Evolutionary conservation across 306 rosid genomes (phyloP).

Genomic region (Abrus pulchellus): DNA sequence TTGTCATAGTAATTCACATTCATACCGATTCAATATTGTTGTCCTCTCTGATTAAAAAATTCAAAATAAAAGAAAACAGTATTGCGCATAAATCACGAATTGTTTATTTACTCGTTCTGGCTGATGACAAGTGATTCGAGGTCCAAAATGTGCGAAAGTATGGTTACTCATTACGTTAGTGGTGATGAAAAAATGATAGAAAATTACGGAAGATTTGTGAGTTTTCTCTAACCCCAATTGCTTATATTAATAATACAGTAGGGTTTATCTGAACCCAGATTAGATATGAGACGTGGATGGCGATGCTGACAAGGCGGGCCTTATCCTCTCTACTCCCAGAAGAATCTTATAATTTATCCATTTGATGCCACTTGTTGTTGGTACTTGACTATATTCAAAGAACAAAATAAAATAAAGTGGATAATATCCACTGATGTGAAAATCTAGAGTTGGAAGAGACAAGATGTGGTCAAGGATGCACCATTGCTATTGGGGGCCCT

Average conservation of each 20-base stretch:
- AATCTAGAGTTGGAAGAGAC: conserved; percentile 37
- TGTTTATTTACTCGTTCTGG: neutral
- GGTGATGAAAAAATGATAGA: conserved; percentile 31
- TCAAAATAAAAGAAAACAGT: neutral
- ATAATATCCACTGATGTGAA: conserved; percentile 40
- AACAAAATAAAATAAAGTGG: conserved; percentile 16
- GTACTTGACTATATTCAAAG: conserved; percentile 29
- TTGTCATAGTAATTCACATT: too few relatives aligned
- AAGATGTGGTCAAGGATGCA: conserved; percentile 49
- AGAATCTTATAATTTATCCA: conserved; percentile 54
- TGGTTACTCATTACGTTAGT: neutral
- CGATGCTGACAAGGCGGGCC: conserved; percentile 58
- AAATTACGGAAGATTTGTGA: conserved; percentile 10
- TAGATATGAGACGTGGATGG: conserved; percentile 59
- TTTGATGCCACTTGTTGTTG: conserved; percentile 57
- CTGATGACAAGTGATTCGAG: neutral
- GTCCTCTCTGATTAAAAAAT: too few relatives aligned
- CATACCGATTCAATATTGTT: too few relatives aligned
- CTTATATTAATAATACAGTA: conserved; percentile 42
- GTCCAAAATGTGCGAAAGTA: neutral
- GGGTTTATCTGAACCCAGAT: conserved; percentile 53
- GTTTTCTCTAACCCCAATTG: conserved; percentile 13
- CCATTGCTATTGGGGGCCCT: conserved; percentile 34
- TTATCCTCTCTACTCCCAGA: conserved; percentile 51
- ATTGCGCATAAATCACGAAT: neutral